Evolutionary conservation across 192 early-diverging fungal genomes (phyloP).

Genomic region (Chytriomyces sp.): DNA sequence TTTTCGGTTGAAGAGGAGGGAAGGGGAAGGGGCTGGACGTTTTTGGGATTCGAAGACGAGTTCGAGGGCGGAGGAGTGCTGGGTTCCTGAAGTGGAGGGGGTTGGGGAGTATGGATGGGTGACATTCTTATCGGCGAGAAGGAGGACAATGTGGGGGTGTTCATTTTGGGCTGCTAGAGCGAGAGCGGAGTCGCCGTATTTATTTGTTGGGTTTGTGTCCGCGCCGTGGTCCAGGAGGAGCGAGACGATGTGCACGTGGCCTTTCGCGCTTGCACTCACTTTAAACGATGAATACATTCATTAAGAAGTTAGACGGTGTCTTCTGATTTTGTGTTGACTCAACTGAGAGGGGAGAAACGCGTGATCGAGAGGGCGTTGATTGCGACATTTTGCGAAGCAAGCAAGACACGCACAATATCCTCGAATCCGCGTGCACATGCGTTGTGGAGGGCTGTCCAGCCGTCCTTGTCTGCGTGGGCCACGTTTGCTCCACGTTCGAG

Average conservation of each 20-base stretch:
- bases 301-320: background rate
- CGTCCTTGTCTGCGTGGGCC: conserved; percentile 69
- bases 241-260: conserved; percentile 64
- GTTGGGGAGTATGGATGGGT: conserved; percentile 29
- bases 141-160: conserved; percentile 66
- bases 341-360: conserved; percentile 67
- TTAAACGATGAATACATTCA: background rate
- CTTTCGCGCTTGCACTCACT: conserved; percentile 76
- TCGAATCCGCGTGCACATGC: conserved; percentile 65
- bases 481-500: conserved; percentile 63
- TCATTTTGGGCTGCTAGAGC: conserved; percentile 72
- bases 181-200: conserved; percentile 73
- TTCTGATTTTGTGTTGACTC: too few species aligned
- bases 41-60: conserved; percentile 74
- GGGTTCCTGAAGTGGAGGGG: background rate
- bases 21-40: conserved; percentile 47
- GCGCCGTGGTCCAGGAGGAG: conserved; percentile 62
- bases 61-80: conserved; percentile 59
- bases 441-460: conserved; percentile 84
- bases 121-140: conserved; percentile 63
- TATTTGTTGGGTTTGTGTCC: conserved; percentile 66
- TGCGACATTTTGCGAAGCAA: conserved; percentile 54
- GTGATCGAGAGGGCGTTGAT: conserved; percentile 62
- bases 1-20: too few species aligned
- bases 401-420: conserved; percentile 56